Base-by-base conservation (phyloP, 805 yeast genomes). In the Starmerella stigmatis region DNA sequence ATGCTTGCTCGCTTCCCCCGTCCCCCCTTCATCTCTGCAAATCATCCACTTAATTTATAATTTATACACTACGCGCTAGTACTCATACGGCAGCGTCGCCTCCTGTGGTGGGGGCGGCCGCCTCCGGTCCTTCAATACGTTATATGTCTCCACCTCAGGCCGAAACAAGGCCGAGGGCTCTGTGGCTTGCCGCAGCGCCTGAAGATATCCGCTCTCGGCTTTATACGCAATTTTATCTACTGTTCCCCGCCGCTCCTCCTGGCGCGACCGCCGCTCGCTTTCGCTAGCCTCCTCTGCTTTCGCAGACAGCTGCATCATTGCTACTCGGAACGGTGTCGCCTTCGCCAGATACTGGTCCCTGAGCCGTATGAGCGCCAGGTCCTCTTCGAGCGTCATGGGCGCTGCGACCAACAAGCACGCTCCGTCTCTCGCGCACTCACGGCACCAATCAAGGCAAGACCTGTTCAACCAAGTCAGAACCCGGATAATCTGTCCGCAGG, bases 31-130 rank as follows among this genome's bases (percentile, higher is more conserved):
- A n/a, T n/a, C n/a, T n/a, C n/a, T n/a, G n/a, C n/a, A n/a, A n/a
- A n/a, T n/a, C n/a, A n/a, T n/a, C n/a, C n/a, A n/a, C n/a, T n/a
- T n/a, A n/a, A n/a, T n/a, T n/a, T n/a, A n/a, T n/a, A n/a, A n/a
- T n/a, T n/a, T n/a, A n/a, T n/a, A n/a, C n/a, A n/a, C n/a, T n/a
- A n/a, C n/a, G n/a, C n/a, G n/a, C n/a, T 30, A 25, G 19, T 41
- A 32, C 21, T 43, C 48, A 19, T 46, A 50, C 44, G 37, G 8
- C 17, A 50, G 41, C 25, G 50, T 25, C 11, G 51, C 44, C 33
- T 41, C 49, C 9, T 13, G 30, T 6, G 54, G 50, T 4, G 55
- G 54, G 9, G 51, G 51, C 5, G 55, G 55, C 33, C 55, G 49
- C 26, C 30, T 23, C 17, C 45, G 30, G 21, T 35, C 39, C 25